Conservation (phyloP, 768 basidiomycete species). For the Amyloporia xantha region DNA sequence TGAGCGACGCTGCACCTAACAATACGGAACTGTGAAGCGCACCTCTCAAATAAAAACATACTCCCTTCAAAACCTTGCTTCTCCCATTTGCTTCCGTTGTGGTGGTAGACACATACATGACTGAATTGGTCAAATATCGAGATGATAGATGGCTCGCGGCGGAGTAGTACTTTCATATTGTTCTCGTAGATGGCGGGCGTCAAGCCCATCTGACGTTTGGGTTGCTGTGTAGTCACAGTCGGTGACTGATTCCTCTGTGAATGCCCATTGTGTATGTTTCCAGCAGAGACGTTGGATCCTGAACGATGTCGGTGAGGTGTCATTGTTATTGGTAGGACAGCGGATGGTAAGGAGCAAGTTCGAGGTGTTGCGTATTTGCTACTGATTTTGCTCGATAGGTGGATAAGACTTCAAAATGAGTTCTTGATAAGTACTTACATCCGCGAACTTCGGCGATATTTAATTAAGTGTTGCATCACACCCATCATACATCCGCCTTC, state of each 20-base stretch:
- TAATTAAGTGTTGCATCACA: too few relatives aligned
- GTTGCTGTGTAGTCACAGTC: constrained; percentile 10
- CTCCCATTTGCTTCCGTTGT: constrained; percentile 70
- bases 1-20: neutral
- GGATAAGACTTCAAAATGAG: too few relatives aligned
- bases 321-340: constrained; percentile 15
- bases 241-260: constrained; percentile 15
- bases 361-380: too few relatives aligned
- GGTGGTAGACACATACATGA: constrained; percentile 78
- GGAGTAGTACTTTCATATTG: constrained; percentile 75
- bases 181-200: constrained; percentile 43
- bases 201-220: constrained; percentile 15
- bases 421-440: too few relatives aligned
- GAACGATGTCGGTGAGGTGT: constrained; percentile 21
- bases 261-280: constrained; percentile 5
- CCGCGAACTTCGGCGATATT: too few relatives aligned
- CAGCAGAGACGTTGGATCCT: constrained; percentile 12
- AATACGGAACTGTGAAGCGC: neutral
- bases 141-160: constrained; percentile 72
- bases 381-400: too few relatives aligned
- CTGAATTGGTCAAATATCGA: constrained; percentile 85
- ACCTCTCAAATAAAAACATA: constrained; percentile 88
- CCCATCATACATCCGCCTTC: neutral
- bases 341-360: constrained; percentile 1
- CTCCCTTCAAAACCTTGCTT: constrained; percentile 83